Evolutionary conservation across 768 basidiomycete genomes (phyloP).

Genomic region (Gyrodon lividus): DNA sequence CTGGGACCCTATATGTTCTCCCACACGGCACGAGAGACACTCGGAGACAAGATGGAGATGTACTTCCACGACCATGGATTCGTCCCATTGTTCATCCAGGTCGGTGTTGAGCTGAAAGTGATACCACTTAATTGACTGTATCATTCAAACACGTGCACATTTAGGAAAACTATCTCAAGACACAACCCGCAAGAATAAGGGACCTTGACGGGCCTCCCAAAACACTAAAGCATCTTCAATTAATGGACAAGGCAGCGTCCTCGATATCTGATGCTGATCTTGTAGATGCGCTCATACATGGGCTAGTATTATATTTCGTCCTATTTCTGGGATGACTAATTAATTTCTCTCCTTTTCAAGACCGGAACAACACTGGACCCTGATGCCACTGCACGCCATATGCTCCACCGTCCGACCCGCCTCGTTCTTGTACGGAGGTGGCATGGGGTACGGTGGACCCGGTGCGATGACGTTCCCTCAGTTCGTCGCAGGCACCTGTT

Average conservation of each 20-base stretch:
- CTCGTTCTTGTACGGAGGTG: conserved; percentile 74
- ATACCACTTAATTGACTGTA: neutral
- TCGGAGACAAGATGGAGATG: conserved; percentile 90
- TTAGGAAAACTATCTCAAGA: conserved; percentile 91
- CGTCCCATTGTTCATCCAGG: conserved; percentile 94
- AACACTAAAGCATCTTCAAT: conserved; percentile 66
- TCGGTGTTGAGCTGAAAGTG: conserved; percentile 27
- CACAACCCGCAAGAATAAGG: conserved; percentile 61
- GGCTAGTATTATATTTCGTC: conserved; percentile 43
- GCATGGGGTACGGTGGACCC: conserved; percentile 63
- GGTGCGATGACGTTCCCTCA: conserved; percentile 78
- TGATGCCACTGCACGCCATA: conserved; percentile 93
- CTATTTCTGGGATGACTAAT: neutral
- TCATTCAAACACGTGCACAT: conserved; percentile 25
- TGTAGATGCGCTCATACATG: conserved; percentile 90
- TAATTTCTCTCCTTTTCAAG: conserved; percentile 40
- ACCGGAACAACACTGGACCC: conserved; percentile 91
- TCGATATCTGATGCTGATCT: conserved; percentile 95
- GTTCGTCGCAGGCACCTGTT: conserved; percentile 44
- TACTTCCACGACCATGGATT: conserved; percentile 98
- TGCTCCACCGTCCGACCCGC: conserved; percentile 89
- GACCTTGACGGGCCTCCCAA: conserved; percentile 62
- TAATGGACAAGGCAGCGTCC: conserved; percentile 87
- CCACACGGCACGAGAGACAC: conserved; percentile 70
- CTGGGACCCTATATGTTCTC: conserved; percentile 92